phyloP scores from a whole-genome alignment of 176 grass and related monocot species.

The Carex myosuroides region DNA sequence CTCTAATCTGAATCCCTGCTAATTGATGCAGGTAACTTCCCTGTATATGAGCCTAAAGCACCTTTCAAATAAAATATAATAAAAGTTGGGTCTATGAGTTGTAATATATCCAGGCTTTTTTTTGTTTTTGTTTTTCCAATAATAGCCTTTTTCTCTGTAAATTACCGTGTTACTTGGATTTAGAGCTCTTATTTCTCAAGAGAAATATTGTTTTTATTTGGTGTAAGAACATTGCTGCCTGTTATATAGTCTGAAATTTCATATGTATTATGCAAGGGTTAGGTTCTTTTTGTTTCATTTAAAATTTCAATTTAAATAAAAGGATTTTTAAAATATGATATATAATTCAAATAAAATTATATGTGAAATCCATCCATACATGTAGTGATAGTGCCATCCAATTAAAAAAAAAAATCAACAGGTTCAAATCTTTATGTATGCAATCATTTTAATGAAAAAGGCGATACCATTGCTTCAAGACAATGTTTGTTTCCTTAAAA shows the following conservation, averaged over 20 bases:
- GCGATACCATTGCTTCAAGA: not conserved
- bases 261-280: not conserved
- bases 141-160: not conserved
- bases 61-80: constrained; percentile 2
- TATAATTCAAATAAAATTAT: not conserved
- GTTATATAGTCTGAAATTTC: not conserved
- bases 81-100: not conserved
- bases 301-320: not conserved
- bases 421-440: not conserved
- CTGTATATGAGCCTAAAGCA: not conserved
- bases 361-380: not conserved
- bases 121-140: not conserved
- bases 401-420: not conserved
- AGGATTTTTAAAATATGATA: not conserved
- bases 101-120: not conserved
- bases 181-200: not conserved
- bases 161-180: not conserved
- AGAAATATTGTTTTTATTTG: not conserved
- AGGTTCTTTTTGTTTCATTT: not conserved
- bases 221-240: not conserved
- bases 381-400: not conserved
- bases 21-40: not conserved
- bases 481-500: too few species aligned
- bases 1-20: not conserved
- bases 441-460: not conserved